Percentiles rank a stretch among this genome's conserved stretches.
phyloP scores from a whole-genome alignment of 129 eudicot species.

The Rutidosis leptorrhynchoides region DNA sequence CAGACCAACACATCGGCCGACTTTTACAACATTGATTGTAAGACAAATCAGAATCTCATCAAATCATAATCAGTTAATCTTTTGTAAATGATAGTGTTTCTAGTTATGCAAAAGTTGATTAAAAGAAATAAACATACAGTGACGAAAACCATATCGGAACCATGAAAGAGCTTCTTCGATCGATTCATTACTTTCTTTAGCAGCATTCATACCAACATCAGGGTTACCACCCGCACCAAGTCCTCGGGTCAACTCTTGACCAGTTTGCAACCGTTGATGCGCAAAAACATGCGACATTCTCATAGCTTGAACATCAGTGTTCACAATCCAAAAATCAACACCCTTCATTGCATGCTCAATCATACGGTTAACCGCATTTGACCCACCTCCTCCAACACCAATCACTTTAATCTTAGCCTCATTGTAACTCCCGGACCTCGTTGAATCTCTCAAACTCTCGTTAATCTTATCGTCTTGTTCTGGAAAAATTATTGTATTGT shows the following conservation, averaged over 20 bases:
- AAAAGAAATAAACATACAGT: constrained; percentile 49
- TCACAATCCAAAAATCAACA: constrained; percentile 97
- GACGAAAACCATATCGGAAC: constrained; percentile 89
- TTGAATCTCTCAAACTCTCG: constrained; percentile 41
- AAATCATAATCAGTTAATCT: neutral
- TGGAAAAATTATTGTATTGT: constrained; percentile 38
- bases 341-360: constrained; percentile 81
- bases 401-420: too few relatives aligned
- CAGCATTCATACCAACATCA: constrained; percentile 95
- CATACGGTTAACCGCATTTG: constrained; percentile 98
- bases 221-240: constrained; percentile 99
- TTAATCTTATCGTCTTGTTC: constrained; percentile 41
- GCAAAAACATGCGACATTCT: constrained; percentile 75
- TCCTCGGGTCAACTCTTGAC: constrained; percentile 85
- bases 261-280: constrained; percentile 70
- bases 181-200: constrained; percentile 68
- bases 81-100: too few relatives aligned
- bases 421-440: constrained; percentile 41
- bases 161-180: constrained; percentile 72
- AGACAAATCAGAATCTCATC: too few relatives aligned
- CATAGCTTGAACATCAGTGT: too few relatives aligned
- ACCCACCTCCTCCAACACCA: too few relatives aligned
- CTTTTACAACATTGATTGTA: too few relatives aligned
- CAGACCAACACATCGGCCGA: too few relatives aligned
- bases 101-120: neutral